Evolutionary conservation across 805 yeast genomes (phyloP).

Genomic region (Dipodascopsis uninucleata): DNA sequence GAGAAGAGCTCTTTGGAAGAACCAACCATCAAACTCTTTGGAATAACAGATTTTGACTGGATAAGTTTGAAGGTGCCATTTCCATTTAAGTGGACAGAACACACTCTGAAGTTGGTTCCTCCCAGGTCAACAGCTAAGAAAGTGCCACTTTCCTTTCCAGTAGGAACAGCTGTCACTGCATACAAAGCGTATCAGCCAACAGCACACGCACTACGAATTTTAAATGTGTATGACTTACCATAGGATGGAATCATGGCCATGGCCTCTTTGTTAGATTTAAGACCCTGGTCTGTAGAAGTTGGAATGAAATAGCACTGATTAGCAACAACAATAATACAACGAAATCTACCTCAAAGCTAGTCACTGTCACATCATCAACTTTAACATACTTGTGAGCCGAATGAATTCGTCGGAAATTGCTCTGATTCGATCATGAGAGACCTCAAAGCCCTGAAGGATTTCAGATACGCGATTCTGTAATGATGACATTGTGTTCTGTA

Average conservation of each 20-base stretch:
- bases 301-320: constrained; percentile 14
- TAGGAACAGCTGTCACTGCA: constrained; percentile 72
- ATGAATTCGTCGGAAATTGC: constrained; percentile 31
- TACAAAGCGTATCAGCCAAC: background rate
- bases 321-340: constrained; percentile 20
- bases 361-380: background rate
- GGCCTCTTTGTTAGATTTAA: constrained; percentile 31
- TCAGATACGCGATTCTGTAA: too few species aligned
- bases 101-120: constrained; percentile 93
- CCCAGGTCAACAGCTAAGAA: constrained; percentile 91
- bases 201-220: background rate
- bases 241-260: constrained; percentile 83
- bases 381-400: constrained; percentile 18
- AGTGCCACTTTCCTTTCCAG: constrained; percentile 79
- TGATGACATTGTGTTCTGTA: too few species aligned
- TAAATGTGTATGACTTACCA: constrained; percentile 13
- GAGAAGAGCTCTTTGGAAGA: constrained; percentile 65
- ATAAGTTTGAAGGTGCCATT: constrained; percentile 68
- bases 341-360: constrained; percentile 3
- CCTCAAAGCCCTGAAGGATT: too few species aligned
- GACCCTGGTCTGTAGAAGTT: constrained; percentile 33
- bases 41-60: constrained; percentile 77
- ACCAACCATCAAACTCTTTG: constrained; percentile 67
- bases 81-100: constrained; percentile 66
- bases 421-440: constrained; percentile 23